phyloP scores from a whole-genome alignment of 768 basidiomycete species.

The Lactarius vividus region DNA sequence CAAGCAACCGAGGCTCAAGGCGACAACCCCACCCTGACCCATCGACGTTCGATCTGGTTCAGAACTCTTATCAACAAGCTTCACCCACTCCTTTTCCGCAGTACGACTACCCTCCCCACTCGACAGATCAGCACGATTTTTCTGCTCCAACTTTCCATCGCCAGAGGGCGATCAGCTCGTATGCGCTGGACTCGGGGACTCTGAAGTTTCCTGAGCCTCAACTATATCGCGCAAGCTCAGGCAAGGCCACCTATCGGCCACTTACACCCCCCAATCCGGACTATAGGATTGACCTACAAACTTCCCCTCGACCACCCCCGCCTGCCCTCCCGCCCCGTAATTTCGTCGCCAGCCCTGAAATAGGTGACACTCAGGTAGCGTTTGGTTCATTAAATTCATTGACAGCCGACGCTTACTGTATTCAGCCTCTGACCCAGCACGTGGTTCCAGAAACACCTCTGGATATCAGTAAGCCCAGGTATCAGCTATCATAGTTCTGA shows the following conservation, averaged over 20 bases:
- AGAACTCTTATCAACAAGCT: not conserved
- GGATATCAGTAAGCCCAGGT: conserved; percentile 30
- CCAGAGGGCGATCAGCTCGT: conserved; percentile 25
- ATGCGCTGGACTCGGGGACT: conserved; percentile 27
- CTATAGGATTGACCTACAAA: conserved; percentile 5
- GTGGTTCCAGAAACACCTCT: conserved; percentile 28
- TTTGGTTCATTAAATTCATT: not conserved
- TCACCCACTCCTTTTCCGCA: conserved; percentile 13
- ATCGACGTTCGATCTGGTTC: not conserved
- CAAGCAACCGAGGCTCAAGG: conserved; percentile 8
- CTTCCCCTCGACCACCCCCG: not conserved
- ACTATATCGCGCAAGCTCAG: conserved; percentile 47
- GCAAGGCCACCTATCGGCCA: conserved; percentile 30
- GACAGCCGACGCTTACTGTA: not conserved
- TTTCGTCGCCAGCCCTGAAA: conserved; percentile 8
- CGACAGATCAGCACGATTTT: not conserved
- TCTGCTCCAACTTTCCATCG: conserved; percentile 20
- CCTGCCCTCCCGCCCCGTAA: conserved; percentile 1
- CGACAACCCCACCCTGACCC: conserved; percentile 11
- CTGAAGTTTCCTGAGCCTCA: conserved; percentile 54
- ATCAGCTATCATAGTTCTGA: conserved; percentile 1
- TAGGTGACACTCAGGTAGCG: conserved; percentile 16
- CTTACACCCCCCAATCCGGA: conserved; percentile 1
- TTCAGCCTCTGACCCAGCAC: not conserved
- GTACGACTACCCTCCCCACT: not conserved